phyloP scores from a whole-genome alignment of 768 basidiomycete species.

The Lactarius akahatsu region DNA sequence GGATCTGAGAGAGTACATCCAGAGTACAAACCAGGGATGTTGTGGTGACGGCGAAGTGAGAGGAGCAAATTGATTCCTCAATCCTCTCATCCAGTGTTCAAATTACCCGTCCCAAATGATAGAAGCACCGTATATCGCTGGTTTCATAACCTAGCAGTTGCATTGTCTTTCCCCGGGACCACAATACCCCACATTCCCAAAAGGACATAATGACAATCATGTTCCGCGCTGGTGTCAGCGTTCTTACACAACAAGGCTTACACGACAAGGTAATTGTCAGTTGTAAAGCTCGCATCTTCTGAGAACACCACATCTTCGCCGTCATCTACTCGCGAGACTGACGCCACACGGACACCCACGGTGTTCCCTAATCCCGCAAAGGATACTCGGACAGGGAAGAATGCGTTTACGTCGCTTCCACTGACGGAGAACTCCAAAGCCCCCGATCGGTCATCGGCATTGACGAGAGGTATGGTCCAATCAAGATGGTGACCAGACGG shows the following conservation, averaged over 20 bases:
- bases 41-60: neutral
- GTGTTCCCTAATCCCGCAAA: conserved; percentile 83
- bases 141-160: neutral
- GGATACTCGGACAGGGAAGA: conserved; percentile 88
- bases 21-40: too few species aligned
- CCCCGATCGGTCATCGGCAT: conserved; percentile 64
- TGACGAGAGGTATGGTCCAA: conserved; percentile 78
- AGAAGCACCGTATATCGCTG: neutral
- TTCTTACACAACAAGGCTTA: conserved; percentile 23
- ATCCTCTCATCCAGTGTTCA: neutral
- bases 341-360: conserved; percentile 67
- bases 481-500: conserved; percentile 76
- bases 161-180: neutral
- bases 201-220: conserved; percentile 9
- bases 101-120: neutral
- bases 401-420: conserved; percentile 76
- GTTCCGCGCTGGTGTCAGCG: conserved; percentile 4
- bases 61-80: neutral
- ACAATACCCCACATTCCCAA: neutral
- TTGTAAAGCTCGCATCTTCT: conserved; percentile 49
- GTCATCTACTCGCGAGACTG: conserved; percentile 53
- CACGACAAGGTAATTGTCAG: conserved; percentile 51
- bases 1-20: neutral
- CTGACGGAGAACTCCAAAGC: conserved; percentile 89
- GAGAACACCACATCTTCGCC: conserved; percentile 53